Evolutionary conservation across 192 early-diverging fungal species (phyloP), one percentile per base, ranked within the genome.

Genomic region (Bifiguratus adelaidae): DNA sequence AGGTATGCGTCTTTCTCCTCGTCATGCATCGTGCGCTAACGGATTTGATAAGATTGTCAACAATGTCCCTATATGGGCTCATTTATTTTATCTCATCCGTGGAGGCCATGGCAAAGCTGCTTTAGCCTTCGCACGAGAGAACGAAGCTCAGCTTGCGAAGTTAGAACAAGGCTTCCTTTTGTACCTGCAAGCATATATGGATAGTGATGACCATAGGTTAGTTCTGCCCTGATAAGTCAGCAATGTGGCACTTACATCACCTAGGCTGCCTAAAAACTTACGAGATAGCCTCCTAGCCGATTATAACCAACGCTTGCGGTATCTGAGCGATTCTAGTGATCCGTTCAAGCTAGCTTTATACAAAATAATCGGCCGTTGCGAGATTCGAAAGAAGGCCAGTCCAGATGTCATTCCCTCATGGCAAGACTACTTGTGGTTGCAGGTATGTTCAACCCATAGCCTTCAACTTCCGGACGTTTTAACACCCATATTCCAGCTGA

Each of bases 381-480:
- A 92, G 26, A 56, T 93, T 50, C 70, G 63, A 24, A 80, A 79
- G 41, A 74, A 69, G 38, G 61, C 88, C 7, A 55, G 74, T 1
- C 59, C 65, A 28, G 78, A 76, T 35, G 86, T 90, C 1, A 73
- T 86, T 12, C 73, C 74, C 30, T 74, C 89, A 7, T 82, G 80
- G 2, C 91, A 99, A 56, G 95, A 99, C 48, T 97, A 89, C 57
- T 53, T 97, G 29, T 99, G 97, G 97, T 47, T 91, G 5, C 81
- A 88, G 61, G 76, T 78, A 56, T 37, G 11, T 56, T 26, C 7
- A 25, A 44, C 20, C 26, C 19, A 48, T 28, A 13, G 9, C 28
- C 19, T n/a, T 18, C 9, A 16, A 30, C 5, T 7, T 36, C 49
- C n/a, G 38, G 8, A 19, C 16, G 19, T 35, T 38, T 20, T 18